A percentile compares a stretch with the other conserved stretches of the same genome.
phyloP scores from a whole-genome alignment of 2,329 filamentous ascomycete genomes.

The Alternaria arborescens region DNA sequence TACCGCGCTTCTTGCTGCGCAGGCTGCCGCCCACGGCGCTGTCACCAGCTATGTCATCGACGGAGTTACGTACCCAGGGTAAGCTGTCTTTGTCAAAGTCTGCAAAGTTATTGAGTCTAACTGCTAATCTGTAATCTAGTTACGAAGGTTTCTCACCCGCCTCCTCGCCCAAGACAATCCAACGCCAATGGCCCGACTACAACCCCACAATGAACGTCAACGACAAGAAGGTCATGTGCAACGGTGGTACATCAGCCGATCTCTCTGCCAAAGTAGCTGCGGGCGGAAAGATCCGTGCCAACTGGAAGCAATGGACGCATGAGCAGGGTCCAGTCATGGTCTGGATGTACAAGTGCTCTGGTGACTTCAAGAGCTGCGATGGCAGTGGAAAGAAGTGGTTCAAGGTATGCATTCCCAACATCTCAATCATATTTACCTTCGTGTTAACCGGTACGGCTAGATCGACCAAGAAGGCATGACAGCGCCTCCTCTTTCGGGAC shows the following conservation, averaged over 20 bases:
- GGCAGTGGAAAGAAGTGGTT: constrained; percentile 65
- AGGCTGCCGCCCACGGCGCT: constrained; percentile 47
- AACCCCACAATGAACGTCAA: constrained; percentile 62
- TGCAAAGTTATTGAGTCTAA: constrained; percentile 22
- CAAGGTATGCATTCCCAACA: constrained; percentile 55
- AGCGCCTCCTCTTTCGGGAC: constrained; percentile 56
- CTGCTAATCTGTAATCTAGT: constrained; percentile 52
- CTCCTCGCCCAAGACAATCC: constrained; percentile 61
- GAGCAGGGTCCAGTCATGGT: constrained; percentile 67
- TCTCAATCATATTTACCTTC: background rate
- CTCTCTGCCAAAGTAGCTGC: constrained; percentile 59
- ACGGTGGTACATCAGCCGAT: constrained; percentile 55
- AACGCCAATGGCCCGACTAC: constrained; percentile 67
- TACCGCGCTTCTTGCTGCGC: constrained; percentile 39
- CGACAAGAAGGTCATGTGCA: constrained; percentile 64
- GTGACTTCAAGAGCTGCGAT: constrained; percentile 59
- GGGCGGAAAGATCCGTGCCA: constrained; percentile 61
- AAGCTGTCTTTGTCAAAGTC: background rate
- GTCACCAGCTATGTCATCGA: constrained; percentile 49
- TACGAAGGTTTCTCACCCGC: constrained; percentile 63
- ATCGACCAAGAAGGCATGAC: constrained; percentile 63
- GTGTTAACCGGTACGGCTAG: constrained; percentile 5
- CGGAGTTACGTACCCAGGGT: constrained; percentile 45
- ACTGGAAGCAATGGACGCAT: constrained; percentile 68
- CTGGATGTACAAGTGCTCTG: constrained; percentile 61